Evolutionary conservation across 2,329 filamentous ascomycete species (phyloP).

Genomic region (Thelonectria rubi): DNA sequence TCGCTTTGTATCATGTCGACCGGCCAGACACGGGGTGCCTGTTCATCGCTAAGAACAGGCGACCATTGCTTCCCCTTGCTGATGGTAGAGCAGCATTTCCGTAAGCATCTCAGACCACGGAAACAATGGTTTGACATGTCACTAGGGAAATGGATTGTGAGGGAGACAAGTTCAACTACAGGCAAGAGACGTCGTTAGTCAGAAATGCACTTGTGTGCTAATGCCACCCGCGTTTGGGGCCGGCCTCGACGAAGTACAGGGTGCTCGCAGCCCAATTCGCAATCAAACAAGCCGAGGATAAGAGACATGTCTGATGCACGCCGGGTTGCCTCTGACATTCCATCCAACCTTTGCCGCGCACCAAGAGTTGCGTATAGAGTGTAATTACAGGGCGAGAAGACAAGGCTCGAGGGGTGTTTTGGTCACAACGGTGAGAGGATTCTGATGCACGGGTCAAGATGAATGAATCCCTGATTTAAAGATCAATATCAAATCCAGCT

Average conservation of each 20-base stretch:
- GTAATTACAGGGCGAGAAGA: background rate
- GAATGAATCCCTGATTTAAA: conserved; percentile 32
- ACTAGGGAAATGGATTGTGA: too few species aligned
- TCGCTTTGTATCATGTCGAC: conserved; percentile 18
- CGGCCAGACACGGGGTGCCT: conserved; percentile 6
- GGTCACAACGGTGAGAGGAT: conserved; percentile 14
- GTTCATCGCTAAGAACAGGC: conserved; percentile 12
- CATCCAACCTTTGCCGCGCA: conserved; percentile 16
- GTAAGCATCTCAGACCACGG: too few species aligned
- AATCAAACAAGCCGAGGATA: conserved; percentile 20
- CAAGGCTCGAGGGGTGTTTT: conserved; percentile 1
- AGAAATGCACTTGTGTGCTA: conserved; percentile 8
- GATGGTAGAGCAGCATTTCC: too few species aligned
- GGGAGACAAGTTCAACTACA: too few species aligned
- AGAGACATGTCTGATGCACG: conserved; percentile 36
- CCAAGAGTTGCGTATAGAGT: conserved; percentile 8
- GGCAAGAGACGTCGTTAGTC: too few species aligned
- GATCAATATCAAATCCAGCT: conserved; percentile 22
- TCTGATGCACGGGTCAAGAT: conserved; percentile 9
- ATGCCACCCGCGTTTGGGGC: conserved; percentile 2
- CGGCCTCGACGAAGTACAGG: background rate
- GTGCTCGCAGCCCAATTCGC: conserved; percentile 16
- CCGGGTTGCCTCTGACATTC: conserved; percentile 33
- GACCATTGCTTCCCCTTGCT: background rate
- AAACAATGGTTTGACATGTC: too few species aligned